Conservation (phyloP, 352 stramenopile genomes). For the Phytophthora boehmeriae region DNA sequence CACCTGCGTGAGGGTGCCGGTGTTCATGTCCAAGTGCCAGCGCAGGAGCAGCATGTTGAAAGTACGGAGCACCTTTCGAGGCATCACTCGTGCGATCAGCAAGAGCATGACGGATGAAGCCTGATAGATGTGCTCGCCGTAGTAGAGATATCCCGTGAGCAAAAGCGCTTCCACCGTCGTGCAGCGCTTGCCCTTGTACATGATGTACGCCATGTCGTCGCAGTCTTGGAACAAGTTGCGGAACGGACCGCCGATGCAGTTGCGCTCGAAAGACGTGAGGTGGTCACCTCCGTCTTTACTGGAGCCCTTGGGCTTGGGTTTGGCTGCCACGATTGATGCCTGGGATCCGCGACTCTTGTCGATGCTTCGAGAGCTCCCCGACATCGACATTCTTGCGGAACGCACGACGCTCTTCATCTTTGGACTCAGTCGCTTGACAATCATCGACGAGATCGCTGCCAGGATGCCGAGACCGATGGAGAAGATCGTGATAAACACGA, state of each 20-base stretch:
- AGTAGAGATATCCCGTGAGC: slow-evolving; percentile 34
- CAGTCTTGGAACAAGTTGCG: slow-evolving; percentile 27
- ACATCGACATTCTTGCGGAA: slow-evolving; percentile 17
- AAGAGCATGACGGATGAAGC: slow-evolving; percentile 29
- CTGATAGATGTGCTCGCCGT: slow-evolving; percentile 37
- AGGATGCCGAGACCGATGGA: slow-evolving; percentile 22
- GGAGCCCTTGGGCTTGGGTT: slow-evolving; percentile 12
- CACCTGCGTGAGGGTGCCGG: slow-evolving; percentile 15
- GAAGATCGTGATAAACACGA: slow-evolving; percentile 20
- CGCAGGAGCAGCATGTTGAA: slow-evolving; percentile 41
- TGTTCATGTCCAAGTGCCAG: slow-evolving; percentile 30
- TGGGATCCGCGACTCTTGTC: neutral
- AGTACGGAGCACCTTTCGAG: slow-evolving; percentile 28
- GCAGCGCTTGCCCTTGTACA: slow-evolving; percentile 24
- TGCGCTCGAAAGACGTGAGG: slow-evolving; percentile 30
- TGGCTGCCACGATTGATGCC: neutral
- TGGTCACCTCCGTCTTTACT: neutral
- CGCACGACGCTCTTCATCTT: slow-evolving; percentile 23
- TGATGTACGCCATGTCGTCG: slow-evolving; percentile 34
- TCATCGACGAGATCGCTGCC: slow-evolving; percentile 13
- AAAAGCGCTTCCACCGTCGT: slow-evolving; percentile 32
- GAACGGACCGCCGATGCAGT: slow-evolving; percentile 30
- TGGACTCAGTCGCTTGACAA: slow-evolving; percentile 24
- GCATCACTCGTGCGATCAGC: slow-evolving; percentile 23
- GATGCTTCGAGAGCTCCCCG: neutral